Evolutionary conservation across 805 yeast species (phyloP), one percentile per base, ranked within the genome.

Genomic region (Yamadazyma olivae): DNA sequence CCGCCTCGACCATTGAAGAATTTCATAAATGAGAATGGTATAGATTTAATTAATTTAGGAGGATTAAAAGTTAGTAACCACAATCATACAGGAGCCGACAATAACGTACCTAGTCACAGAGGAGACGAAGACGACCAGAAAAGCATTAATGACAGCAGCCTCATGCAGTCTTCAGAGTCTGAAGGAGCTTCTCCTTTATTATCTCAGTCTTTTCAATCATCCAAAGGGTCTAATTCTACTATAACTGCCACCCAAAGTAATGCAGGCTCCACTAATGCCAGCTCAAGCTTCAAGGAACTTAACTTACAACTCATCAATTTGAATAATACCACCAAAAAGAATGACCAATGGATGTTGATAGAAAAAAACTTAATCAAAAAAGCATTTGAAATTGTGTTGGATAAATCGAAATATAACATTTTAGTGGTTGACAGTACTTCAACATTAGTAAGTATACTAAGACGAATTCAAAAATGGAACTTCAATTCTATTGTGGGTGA

Each of bases 401-500:
- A 91, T 53, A 64, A 73, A 17, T 66, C 63, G 23, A 73, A 81
- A 45, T 80, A 83, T 50, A 89, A 89, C 35, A 56, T 85, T 4
- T 63, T 91, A 30, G 57, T 91, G 10, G 78, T 93, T 16, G 98
- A 93, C 53, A 75, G 83, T 25, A 81, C 90, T 5, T 81, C 83
- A 40, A 77, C 93, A 9, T 70, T 90, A 14, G 76, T 88, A 8
- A 96, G 97, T 0, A 67, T 90, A 2, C 61, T 93, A 22, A 68
- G 99, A 34, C 81, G 83, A 54, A 68, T 90, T 26, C 93, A 87
- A 58, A 83, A 83, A 59, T 91, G 97, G 98, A 82, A 80, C 48
- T 83, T 83, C 53, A 78, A 90, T 17, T 81, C 95, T 14, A 78
- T 91, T 4, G 74, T 89, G 16, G 83, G 82, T 49, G 98, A 91